These are phyloP conservation scores for Diplotaxis tenuifolia DNA, from an alignment of 345 rosid species.

Conservation along the genomic window DNA sequence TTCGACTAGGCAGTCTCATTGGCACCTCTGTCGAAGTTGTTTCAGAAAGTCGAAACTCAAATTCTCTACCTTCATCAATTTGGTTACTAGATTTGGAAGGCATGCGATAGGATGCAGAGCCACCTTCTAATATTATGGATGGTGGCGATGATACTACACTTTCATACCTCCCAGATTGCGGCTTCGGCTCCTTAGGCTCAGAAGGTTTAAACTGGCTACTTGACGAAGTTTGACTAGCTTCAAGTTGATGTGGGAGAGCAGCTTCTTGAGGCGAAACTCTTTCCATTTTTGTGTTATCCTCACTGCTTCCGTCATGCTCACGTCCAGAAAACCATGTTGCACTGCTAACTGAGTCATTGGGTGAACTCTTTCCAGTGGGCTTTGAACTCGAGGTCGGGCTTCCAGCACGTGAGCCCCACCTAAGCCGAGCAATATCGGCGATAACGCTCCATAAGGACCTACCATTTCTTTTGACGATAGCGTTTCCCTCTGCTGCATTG, in stretches of 20 bases:
- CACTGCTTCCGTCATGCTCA: conserved; percentile 65
- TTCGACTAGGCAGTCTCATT: conserved; percentile 39
- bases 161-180: conserved; percentile 39
- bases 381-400: conserved; percentile 48
- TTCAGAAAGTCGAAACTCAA: conserved; percentile 33
- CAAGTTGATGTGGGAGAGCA: conserved; percentile 37
- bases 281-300: conserved; percentile 47
- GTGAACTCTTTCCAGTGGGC: conserved; percentile 56
- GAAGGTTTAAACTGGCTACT: conserved; percentile 42
- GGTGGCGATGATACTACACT: conserved; percentile 33
- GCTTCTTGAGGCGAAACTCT: conserved; percentile 42
- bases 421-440: conserved; percentile 59
- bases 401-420: conserved; percentile 68
- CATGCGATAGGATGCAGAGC: conserved; percentile 38
- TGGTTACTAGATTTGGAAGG: conserved; percentile 45
- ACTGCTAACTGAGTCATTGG: conserved; percentile 60
- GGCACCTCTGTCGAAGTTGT: conserved; percentile 40
- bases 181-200: conserved; percentile 30
- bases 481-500: conserved; percentile 39
- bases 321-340: conserved; percentile 86
- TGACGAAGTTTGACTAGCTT: conserved; percentile 37
- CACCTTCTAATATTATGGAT: conserved; percentile 41
- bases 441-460: conserved; percentile 77
- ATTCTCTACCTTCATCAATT: conserved; percentile 25
- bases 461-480: conserved; percentile 56